phyloP scores from a whole-genome alignment of 1,284 basidiomycete genomes.

The Phellopilus nigrolimitatus region DNA sequence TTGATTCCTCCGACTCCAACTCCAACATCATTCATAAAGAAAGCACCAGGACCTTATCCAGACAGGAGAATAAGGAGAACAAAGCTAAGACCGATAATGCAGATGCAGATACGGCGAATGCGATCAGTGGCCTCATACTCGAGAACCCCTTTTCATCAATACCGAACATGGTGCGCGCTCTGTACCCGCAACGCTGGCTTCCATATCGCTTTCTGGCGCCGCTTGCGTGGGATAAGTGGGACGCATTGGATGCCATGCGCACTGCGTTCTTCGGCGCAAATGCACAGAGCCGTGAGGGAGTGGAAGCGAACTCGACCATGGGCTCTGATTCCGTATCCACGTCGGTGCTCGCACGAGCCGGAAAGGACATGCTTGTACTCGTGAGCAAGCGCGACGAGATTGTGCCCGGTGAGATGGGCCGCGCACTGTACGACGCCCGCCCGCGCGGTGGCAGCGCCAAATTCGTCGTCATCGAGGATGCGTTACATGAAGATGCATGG shows the following conservation, averaged over 20 bases:
- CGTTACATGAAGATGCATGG: slow-evolving; percentile 44
- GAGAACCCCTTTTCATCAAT: slow-evolving; percentile 50
- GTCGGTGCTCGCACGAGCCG: neutral
- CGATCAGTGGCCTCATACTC: slow-evolving; percentile 37
- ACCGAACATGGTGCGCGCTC: slow-evolving; percentile 43
- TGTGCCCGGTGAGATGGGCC: slow-evolving; percentile 41
- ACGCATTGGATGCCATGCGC: slow-evolving; percentile 33
- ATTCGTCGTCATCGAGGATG: slow-evolving; percentile 31
- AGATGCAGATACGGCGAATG: slow-evolving; percentile 10
- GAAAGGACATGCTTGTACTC: slow-evolving; percentile 30
- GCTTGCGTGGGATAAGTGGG: slow-evolving; percentile 44
- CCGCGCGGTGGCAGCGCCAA: slow-evolving; percentile 13
- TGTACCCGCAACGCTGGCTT: slow-evolving; percentile 46
- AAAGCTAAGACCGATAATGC: neutral
- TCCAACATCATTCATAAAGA: too few relatives aligned
- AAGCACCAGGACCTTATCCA: neutral
- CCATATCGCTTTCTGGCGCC: slow-evolving; percentile 45
- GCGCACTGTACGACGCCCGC: slow-evolving; percentile 26
- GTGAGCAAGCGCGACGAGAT: slow-evolving; percentile 43
- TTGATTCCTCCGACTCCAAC: slow-evolving; percentile 13
- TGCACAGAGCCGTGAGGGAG: too few relatives aligned
- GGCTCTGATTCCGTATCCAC: neutral
- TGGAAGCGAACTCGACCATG: neutral
- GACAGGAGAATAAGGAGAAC: slow-evolving; percentile 13
- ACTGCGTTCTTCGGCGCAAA: too few relatives aligned